Conservation (phyloP, 441 rosid genomes). For the Corymbia calophylla region DNA sequence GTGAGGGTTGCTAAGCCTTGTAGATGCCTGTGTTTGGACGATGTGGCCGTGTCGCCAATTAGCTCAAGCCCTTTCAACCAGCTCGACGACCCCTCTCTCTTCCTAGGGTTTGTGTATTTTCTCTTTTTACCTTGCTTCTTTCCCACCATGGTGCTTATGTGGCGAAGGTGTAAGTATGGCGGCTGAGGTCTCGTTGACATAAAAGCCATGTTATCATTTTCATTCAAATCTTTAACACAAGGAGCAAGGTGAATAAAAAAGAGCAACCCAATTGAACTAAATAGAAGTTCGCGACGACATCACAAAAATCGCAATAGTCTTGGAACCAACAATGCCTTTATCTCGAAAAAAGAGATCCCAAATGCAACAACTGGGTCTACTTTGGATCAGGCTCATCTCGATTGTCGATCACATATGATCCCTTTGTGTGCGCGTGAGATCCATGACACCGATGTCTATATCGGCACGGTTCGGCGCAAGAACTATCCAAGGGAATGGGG, state of each 20-base stretch:
- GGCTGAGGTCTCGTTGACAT: fast-evolving
- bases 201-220: not conserved
- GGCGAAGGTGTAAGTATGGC: not conserved
- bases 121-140: not conserved
- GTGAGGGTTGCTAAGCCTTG: not conserved
- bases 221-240: fast-evolving
- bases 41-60: not conserved
- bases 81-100: not conserved
- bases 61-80: not conserved
- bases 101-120: not conserved
- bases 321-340: not conserved
- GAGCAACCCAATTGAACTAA: fast-evolving
- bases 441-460: not conserved
- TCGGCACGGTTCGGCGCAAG: not conserved
- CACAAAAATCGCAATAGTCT: not conserved
- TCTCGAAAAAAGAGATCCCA: not conserved
- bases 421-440: not conserved
- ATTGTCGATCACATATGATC: not conserved
- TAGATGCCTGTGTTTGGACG: not conserved
- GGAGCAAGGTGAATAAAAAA: not conserved
- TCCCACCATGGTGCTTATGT: not conserved
- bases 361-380: fast-evolving
- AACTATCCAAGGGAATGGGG: not conserved
- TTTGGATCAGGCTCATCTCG: not conserved
- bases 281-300: fast-evolving